These are phyloP conservation scores for Hypsizygus marmoreus DNA, from an alignment of 768 basidiomycete species.

Conservation along the genomic window DNA sequence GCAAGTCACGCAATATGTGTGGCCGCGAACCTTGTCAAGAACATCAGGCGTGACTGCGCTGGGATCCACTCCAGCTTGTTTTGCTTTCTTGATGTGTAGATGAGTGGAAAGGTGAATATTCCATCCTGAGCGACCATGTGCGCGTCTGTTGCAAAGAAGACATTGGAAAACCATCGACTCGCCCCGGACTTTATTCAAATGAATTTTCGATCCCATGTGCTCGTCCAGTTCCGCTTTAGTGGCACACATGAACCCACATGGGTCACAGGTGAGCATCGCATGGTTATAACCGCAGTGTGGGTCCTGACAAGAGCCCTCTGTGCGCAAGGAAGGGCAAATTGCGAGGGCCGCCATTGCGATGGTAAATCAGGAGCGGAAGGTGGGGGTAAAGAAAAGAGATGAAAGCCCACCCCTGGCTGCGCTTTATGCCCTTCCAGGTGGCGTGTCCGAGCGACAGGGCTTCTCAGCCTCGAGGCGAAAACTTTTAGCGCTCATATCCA, in stretches of 20 bases:
- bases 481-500: too few species aligned
- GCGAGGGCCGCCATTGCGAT: neutral
- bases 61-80: conserved; percentile 1
- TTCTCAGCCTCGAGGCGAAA: too few species aligned
- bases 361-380: too few species aligned
- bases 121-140: conserved; percentile 10
- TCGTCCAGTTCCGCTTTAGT: conserved; percentile 12
- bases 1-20: conserved; percentile 32
- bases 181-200: conserved; percentile 16
- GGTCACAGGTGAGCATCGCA: conserved; percentile 19
- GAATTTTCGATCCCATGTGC: conserved; percentile 11
- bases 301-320: conserved; percentile 19
- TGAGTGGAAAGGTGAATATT: conserved; percentile 3
- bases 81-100: conserved; percentile 6
- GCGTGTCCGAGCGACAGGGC: too few species aligned
- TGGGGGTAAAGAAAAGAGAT: too few species aligned
- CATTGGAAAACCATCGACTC: conserved; percentile 10
- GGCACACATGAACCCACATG: conserved; percentile 22
- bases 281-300: conserved; percentile 12
- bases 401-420: too few species aligned
- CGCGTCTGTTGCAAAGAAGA: conserved; percentile 9
- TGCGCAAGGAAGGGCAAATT: conserved; percentile 19
- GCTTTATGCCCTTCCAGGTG: too few species aligned
- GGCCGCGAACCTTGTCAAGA: conserved; percentile 10
- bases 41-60: conserved; percentile 31